Conservation (phyloP, 495 filamentous ascomycete species). For the Penicillium desertorum region DNA sequence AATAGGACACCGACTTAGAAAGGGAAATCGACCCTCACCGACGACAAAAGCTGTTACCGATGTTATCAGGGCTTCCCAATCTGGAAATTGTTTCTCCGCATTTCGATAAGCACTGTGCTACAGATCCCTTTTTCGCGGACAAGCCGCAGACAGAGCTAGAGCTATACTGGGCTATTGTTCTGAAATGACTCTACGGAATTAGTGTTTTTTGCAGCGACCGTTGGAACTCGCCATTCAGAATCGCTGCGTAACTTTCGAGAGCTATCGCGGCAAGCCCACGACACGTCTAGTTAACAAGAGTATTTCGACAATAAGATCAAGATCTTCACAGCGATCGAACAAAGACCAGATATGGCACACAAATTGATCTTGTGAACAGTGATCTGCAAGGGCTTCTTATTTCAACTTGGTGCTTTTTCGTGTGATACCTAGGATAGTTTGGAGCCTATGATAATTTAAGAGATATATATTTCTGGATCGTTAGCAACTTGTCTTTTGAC, state of each 20-base stretch:
- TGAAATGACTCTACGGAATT: conserved; percentile 12
- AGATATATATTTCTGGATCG: no score
- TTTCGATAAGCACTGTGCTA: conserved; percentile 19
- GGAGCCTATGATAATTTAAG: no score
- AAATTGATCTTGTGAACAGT: no score
- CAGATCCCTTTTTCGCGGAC: neutral
- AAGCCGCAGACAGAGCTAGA: conserved; percentile 6
- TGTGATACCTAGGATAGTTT: no score
- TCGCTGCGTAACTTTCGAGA: neutral
- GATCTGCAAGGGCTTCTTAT: no score
- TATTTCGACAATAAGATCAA: no score
- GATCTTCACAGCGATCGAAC: no score
- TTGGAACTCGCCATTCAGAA: conserved; percentile 25
- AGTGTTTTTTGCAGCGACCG: conserved; percentile 9
- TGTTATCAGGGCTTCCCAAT: conserved; percentile 11
- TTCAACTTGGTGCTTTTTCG: no score
- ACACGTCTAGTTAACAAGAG: no score
- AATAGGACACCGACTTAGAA: neutral
- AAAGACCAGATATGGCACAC: no score
- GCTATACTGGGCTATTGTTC: conserved; percentile 12
- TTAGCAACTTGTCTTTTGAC: no score
- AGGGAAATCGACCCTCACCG: neutral
- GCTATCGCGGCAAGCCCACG: no score
- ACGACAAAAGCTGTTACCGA: neutral
- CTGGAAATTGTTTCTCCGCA: conserved; percentile 21